Percentiles rank a stretch among this genome's conserved stretches.
These are phyloP conservation scores for Kuraishia cidri DNA, from an alignment of 805 yeast species.

Conservation along the genomic window DNA sequence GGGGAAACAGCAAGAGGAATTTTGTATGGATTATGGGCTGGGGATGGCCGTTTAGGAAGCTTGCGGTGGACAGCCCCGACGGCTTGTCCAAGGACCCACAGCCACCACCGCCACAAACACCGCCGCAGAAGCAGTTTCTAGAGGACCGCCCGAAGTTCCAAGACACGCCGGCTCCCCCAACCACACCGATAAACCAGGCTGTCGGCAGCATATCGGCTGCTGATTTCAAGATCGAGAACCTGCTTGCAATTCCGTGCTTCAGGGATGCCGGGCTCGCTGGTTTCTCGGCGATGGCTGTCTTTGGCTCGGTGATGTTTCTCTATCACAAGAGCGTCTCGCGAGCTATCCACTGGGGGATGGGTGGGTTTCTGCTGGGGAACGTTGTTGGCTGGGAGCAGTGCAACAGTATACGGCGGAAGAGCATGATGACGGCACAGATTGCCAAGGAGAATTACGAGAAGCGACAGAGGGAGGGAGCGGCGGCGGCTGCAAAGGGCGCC, in stretches of 20 bases:
- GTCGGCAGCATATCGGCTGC: conserved; percentile 29
- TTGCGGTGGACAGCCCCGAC: conserved; percentile 3
- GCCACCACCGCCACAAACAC: conserved; percentile 2
- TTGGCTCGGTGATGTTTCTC: conserved; percentile 57
- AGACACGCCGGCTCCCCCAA: conserved; percentile 7
- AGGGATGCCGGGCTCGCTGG: conserved; percentile 76
- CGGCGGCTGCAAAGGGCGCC: not conserved
- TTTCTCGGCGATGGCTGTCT: conserved; percentile 60
- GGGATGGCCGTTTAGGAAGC: conserved; percentile 2
- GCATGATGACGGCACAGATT: conserved; percentile 55
- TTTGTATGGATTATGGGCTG: conserved; percentile 1
- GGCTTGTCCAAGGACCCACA: too few relatives aligned
- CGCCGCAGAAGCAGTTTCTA: conserved; percentile 19
- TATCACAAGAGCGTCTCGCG: conserved; percentile 53
- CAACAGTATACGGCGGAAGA: conserved; percentile 56
- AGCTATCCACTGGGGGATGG: conserved; percentile 76
- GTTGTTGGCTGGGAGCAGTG: conserved; percentile 93
- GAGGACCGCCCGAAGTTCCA: conserved; percentile 46
- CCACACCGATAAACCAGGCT: conserved; percentile 26
- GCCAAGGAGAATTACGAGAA: conserved; percentile 42
- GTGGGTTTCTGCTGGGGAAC: conserved; percentile 73
- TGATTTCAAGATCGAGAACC: conserved; percentile 43
- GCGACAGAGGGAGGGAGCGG: not conserved
- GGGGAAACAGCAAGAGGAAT: too few relatives aligned
- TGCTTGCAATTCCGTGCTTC: conserved; percentile 64